Conservation (phyloP, 2,329 filamentous ascomycete genomes). For the Monilinia laxa region DNA sequence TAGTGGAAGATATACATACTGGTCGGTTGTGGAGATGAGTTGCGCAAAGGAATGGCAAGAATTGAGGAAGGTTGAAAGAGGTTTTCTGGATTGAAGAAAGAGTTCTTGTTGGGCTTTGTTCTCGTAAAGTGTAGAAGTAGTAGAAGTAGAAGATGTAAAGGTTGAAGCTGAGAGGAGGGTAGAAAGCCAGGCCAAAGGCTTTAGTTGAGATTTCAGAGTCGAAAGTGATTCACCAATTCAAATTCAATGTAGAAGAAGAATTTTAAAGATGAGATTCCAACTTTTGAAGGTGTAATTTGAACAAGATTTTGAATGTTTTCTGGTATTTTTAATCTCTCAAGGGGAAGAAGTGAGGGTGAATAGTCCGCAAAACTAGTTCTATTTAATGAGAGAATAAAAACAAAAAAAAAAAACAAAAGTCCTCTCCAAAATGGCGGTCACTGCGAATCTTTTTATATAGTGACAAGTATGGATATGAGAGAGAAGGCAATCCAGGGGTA, state of each 20-base stretch:
- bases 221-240: conserved; percentile 3
- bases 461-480: not conserved
- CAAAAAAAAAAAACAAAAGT: not conserved
- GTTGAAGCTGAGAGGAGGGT: not conserved
- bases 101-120: not conserved
- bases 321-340: not conserved
- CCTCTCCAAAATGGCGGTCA: conserved; percentile 16
- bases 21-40: not conserved
- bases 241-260: not conserved
- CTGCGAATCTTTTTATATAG: conserved; percentile 4
- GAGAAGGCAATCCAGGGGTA: not conserved
- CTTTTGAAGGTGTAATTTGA: not conserved
- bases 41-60: not conserved
- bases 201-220: not conserved
- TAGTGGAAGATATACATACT: conserved; percentile 10
- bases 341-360: conserved; percentile 3
- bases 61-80: not conserved
- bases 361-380: not conserved
- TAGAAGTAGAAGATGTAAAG: not conserved
- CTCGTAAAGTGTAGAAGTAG: not conserved
- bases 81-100: not conserved
- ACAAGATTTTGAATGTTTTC: not conserved
- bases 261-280: not conserved
- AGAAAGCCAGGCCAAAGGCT: not conserved
- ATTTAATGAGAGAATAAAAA: not conserved